Percentiles rank a stretch among this genome's conserved stretches.
Conservation (phyloP, 1,284 basidiomycete species). For the Quambalaria eucalypti region DNA sequence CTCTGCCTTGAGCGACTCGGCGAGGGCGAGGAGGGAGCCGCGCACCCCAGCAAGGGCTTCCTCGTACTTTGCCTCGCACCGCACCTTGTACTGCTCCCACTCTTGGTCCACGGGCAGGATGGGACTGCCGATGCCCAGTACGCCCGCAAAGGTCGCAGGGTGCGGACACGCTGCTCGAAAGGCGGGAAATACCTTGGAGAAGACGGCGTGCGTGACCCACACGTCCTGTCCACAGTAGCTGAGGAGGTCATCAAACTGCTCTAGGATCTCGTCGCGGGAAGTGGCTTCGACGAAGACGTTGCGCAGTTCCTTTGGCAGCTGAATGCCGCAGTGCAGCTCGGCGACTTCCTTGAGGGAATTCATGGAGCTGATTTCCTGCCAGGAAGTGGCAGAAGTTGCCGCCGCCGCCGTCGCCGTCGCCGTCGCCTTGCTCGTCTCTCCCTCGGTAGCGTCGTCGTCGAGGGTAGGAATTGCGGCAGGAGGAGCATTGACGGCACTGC, state of each 20-base stretch:
- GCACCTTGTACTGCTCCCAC: conserved; percentile 73
- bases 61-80: conserved; percentile 69
- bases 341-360: conserved; percentile 91
- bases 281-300: conserved; percentile 60
- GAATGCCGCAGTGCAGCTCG: conserved; percentile 72
- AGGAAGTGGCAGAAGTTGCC: no score
- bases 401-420: no score
- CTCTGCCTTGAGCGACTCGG: conserved; percentile 52
- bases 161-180: conserved; percentile 80
- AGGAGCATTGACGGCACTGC: no score
- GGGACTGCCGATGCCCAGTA: conserved; percentile 81
- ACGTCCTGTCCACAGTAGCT: conserved; percentile 83
- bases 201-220: conserved; percentile 73
- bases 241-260: conserved; percentile 67
- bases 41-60: conserved; percentile 68
- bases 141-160: conserved; percentile 84
- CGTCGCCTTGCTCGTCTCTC: conserved; percentile 1
- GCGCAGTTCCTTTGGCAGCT: conserved; percentile 70
- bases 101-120: conserved; percentile 81
- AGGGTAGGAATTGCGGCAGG: background rate
- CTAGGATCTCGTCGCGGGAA: conserved; percentile 59
- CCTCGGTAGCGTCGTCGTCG: background rate
- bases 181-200: conserved; percentile 66
- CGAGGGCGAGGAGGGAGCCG: conserved; percentile 60
- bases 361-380: conserved; percentile 85